These are phyloP conservation scores for Fonsecaea pedrosoi DNA, from an alignment of 2,329 filamentous ascomycete species.

Conservation along the genomic window DNA sequence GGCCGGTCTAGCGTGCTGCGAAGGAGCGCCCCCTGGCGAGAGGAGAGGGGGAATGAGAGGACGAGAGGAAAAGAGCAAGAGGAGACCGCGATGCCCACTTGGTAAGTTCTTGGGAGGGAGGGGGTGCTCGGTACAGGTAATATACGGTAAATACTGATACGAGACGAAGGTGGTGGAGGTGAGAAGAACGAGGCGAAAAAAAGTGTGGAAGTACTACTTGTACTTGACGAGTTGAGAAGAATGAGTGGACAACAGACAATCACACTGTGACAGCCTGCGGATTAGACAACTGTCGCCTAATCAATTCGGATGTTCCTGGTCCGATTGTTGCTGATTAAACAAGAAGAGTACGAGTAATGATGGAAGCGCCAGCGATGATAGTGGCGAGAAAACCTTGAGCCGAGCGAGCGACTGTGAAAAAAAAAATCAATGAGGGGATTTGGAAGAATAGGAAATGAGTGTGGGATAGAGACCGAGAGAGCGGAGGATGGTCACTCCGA, in stretches of 20 bases:
- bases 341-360: slow-evolving; percentile 2
- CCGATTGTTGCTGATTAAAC: slow-evolving; percentile 22
- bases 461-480: not conserved
- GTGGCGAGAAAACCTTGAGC: slow-evolving; percentile 11
- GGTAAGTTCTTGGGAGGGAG: not conserved
- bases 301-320: slow-evolving; percentile 1
- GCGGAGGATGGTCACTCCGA: slow-evolving; percentile 12
- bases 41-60: not conserved
- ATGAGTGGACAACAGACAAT: not conserved
- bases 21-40: slow-evolving; percentile 11
- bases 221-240: not conserved
- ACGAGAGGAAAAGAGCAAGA: slow-evolving; percentile 3
- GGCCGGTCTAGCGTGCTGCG: not conserved
- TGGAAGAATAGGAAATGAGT: not conserved
- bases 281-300: slow-evolving; percentile 7
- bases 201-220: slow-evolving; percentile 15
- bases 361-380: slow-evolving; percentile 23
- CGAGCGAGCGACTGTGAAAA: not conserved
- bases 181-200: slow-evolving; percentile 5
- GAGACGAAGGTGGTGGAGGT: not conserved
- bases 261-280: slow-evolving; percentile 8
- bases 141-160: slow-evolving; percentile 18
- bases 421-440: not conserved
- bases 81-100: not conserved
- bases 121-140: slow-evolving; percentile 11